phyloP scores from a whole-genome alignment of 192 early-diverging fungal species.

The Coemansia sp. region DNA sequence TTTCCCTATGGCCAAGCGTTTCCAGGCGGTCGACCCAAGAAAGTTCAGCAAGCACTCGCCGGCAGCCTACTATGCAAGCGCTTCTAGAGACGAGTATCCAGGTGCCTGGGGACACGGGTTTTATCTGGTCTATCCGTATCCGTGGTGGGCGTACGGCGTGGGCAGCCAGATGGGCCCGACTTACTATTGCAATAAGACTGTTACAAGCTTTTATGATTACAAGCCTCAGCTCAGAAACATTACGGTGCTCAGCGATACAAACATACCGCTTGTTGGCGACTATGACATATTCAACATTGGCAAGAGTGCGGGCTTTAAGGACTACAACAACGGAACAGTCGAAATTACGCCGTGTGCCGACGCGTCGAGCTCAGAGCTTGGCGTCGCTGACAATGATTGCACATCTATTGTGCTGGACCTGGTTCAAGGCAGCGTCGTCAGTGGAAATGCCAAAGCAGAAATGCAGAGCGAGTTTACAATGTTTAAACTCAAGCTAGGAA shows the following conservation, averaged over 20 bases:
- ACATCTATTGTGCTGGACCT: slow-evolving; percentile 31
- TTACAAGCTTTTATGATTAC: slow-evolving; percentile 20
- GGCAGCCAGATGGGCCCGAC: slow-evolving; percentile 18
- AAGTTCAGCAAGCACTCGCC: slow-evolving; percentile 24
- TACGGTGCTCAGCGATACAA: slow-evolving; percentile 38
- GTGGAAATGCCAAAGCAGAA: slow-evolving; percentile 22
- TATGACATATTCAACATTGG: slow-evolving; percentile 26
- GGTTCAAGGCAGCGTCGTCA: slow-evolving; percentile 19
- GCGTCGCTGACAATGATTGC: slow-evolving; percentile 16
- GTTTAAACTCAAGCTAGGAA: slow-evolving; percentile 33
- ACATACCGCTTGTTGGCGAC: slow-evolving; percentile 32
- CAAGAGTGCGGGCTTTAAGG: slow-evolving; percentile 20
- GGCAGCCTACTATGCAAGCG: slow-evolving; percentile 34
- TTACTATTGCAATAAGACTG: slow-evolving; percentile 12
- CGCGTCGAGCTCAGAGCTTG: slow-evolving; percentile 11
- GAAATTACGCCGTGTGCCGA: slow-evolving; percentile 34
- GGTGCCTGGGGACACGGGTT: slow-evolving; percentile 51
- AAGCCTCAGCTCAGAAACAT: slow-evolving; percentile 39
- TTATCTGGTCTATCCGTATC: slow-evolving; percentile 47
- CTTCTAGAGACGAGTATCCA: slow-evolving; percentile 23
- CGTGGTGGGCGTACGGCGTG: slow-evolving; percentile 45
- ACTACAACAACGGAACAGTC: slow-evolving; percentile 47
- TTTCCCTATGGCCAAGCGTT: slow-evolving; percentile 21
- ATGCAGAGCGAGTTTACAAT: slow-evolving; percentile 33
- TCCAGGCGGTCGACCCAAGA: slow-evolving; percentile 20